Base-by-base conservation (phyloP, 306 rosid species). In the Arachis hypogaea region DNA sequence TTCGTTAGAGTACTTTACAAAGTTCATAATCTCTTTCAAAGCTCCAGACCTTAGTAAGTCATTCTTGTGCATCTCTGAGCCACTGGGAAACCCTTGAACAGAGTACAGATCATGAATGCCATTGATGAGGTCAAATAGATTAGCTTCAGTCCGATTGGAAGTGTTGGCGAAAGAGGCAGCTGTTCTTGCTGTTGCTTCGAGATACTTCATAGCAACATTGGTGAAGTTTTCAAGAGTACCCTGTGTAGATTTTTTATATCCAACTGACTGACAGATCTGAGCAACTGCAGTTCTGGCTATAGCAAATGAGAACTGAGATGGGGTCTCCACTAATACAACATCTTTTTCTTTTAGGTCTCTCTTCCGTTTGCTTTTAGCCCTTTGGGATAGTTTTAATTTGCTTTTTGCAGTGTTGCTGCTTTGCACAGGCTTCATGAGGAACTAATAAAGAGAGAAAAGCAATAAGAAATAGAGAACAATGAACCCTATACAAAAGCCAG, bases 231-330 rank as follows among this genome's bases (percentile, higher is more conserved):
- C 87, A 66, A 92, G 77, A 46, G 91, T 93, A 70, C 76, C 72
- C 33, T 11, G 51, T 72, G 80, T 49, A 44, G 85, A 74, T 59
- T 50, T 45, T 66, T 59, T 83, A 83, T 73, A 89, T 6, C 97
- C 97, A 36, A 69, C 76, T 7, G 93, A 84, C 22, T 66, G 87
- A 74, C 88, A 84, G 59, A 89, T 92, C 82, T 92, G 91, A n/a
- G 96, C 81, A 22, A 87, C 85, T 18, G 91, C 93, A 71, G 63
- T 77, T 78, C 76, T 80, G 52, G 91, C 81, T 30, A 86, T 52
- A 72, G 84, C 77, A 78, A 82, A 76, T 9, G 86, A 75, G 78
- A 89, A 83, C n/a, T 85, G 88, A 11, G 94, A 74, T 33, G 88
- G 81, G 7, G 73, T 72, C 56, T 84, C 52, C 11, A 82, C 82